Conservation (phyloP, 768 basidiomycete species). For the Clitopilus passeckerianus region DNA sequence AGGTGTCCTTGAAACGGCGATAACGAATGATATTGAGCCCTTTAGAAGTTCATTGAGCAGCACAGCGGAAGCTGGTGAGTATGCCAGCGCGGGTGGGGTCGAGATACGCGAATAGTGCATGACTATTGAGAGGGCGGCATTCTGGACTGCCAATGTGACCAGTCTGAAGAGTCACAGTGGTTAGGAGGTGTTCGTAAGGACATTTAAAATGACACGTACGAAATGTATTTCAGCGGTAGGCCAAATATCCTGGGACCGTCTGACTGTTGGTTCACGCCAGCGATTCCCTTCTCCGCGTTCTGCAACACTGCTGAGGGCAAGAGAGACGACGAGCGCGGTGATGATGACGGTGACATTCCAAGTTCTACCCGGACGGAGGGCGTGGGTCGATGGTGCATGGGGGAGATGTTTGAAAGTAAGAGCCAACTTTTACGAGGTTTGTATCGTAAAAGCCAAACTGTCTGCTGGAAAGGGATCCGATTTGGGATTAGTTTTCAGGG, state of each 20-base stretch:
- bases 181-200: conserved; percentile 5
- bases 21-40: conserved; percentile 84
- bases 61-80: conserved; percentile 93
- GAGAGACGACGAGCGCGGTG: conserved; percentile 46
- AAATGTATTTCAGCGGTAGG: conserved; percentile 75
- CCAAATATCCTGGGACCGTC: conserved; percentile 56
- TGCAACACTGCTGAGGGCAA: conserved; percentile 42
- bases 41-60: conserved; percentile 94
- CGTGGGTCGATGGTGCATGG: conserved; percentile 58
- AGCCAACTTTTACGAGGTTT: background rate
- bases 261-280: conserved; percentile 26
- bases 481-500: background rate
- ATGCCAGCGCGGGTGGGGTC: conserved; percentile 68
- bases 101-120: conserved; percentile 99
- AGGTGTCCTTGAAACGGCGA: conserved; percentile 61
- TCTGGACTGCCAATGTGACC: conserved; percentile 89
- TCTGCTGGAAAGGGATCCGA: background rate
- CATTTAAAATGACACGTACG: conserved; percentile 40
- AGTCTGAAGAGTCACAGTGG: conserved; percentile 37
- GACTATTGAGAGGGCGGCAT: conserved; percentile 91
- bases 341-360: conserved; percentile 24
- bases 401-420: background rate
- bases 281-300: conserved; percentile 34
- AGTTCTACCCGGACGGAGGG: conserved; percentile 54
- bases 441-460: background rate